These are phyloP conservation scores for Chloris gayana DNA, from an alignment of 176 grass and related monocot species.

Conservation along the genomic window DNA sequence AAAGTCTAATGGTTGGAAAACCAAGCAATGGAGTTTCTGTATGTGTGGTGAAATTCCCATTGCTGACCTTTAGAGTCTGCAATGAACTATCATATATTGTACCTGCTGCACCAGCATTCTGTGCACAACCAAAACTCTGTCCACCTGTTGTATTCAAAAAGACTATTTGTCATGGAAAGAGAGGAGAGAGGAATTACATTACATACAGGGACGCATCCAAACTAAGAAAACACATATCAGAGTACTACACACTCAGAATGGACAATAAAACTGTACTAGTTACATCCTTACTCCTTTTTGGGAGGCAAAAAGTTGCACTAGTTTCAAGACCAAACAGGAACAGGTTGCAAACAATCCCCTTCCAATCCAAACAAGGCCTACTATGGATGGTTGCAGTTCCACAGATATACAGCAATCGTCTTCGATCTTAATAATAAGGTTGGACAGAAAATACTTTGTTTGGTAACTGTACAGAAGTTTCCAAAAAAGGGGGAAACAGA, in stretches of 20 bases:
- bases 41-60: constrained; percentile 86
- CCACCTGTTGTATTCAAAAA: constrained; percentile 65
- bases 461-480: not conserved
- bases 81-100: constrained; percentile 90
- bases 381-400: not conserved
- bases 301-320: not conserved
- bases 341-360: not conserved
- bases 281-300: not conserved
- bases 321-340: not conserved
- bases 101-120: constrained; percentile 95
- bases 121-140: constrained; percentile 74
- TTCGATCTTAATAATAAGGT: too few species aligned
- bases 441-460: not conserved
- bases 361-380: not conserved
- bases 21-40: constrained; percentile 98
- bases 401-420: too few species aligned
- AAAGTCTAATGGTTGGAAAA: constrained; percentile 76
- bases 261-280: constrained; percentile 15
- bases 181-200: not conserved
- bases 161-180: constrained; percentile 16
- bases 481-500: not conserved
- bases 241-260: constrained; percentile 16
- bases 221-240: not conserved
- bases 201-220: not conserved
- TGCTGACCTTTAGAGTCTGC: constrained; percentile 91